Conservation (phyloP, 1,284 basidiomycete genomes). For the Irpex sp. region DNA sequence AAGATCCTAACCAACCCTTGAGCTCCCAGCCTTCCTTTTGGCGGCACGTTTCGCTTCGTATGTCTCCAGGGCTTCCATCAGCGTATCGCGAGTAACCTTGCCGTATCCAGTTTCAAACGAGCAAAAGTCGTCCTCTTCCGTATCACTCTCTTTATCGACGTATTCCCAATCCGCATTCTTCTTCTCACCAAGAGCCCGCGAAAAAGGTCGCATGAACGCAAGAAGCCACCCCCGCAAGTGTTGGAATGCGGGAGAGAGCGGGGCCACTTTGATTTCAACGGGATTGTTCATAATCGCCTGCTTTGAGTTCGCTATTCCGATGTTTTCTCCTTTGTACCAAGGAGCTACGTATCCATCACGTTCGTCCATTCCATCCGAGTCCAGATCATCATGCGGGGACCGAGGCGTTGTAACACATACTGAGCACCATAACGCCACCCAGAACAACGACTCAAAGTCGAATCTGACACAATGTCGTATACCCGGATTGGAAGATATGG, state of each 20-base stretch:
- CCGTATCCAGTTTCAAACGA: background rate
- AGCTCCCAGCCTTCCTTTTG: too few species aligned
- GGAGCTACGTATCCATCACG: background rate
- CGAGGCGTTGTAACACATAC: background rate
- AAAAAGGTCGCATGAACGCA: background rate
- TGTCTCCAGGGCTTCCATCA: background rate
- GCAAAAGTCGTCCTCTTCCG: background rate
- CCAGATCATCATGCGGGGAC: background rate
- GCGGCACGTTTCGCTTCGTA: too few species aligned
- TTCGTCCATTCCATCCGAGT: background rate
- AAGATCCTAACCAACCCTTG: too few species aligned
- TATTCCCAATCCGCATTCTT: background rate
- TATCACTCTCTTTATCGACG: background rate
- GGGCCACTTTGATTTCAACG: background rate
- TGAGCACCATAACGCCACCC: slow-evolving; percentile 5
- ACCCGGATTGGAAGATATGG: too few species aligned
- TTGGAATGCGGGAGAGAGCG: background rate
- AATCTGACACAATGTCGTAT: slow-evolving; percentile 6
- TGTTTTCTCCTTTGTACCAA: background rate
- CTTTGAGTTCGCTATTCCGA: background rate
- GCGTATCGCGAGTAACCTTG: background rate
- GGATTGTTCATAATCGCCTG: background rate
- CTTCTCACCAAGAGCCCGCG: background rate
- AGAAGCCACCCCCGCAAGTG: background rate
- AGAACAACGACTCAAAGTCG: slow-evolving; percentile 13